Evolutionary conservation across 2,329 filamentous ascomycete species (phyloP), one percentile per base, ranked within the genome.

Genomic region (Pseudocercospora pini-densiflorae): DNA sequence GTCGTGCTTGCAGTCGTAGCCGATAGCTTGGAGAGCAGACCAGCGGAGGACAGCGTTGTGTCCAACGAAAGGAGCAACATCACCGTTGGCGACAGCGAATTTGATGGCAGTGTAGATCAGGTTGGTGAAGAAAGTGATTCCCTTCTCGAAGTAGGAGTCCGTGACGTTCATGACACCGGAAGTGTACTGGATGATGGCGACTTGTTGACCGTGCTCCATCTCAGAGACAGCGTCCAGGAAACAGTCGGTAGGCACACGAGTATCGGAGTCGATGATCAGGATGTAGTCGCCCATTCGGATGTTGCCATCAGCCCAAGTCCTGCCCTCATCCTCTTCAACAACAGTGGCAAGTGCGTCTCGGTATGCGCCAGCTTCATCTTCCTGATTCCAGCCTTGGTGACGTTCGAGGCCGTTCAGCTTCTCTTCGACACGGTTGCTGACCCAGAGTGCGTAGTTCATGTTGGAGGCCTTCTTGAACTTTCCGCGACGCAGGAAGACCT

Each of bases 241-340:
- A 74, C 92, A 94, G 78, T 94, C 92, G 45, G 85, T 81, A 1
- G 92, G 92, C 2, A 93, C 90, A 78, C 90, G 90, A 31, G 91
- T 93, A 78, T 93, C 91, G 1, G 90, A 93, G 80, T 93, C 90
- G 75, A 93, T 91, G 66, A 94, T 81, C 33, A 92, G 82, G 66
- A 94, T 92, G 78, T 93, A 94, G 79, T 96, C 92, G 63, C 93
- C 93, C 23, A 96, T 83, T 60, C 92, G 91, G 72, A 97, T 90
- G 78, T 95, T 93, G 68, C 92, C 93, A 75, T 93, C 92, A 19
- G 92, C 92, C 90, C 90, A 92, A 29, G 90, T 90, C 29, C 89
- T 87, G 19, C 89, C 88, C 64, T 91, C 84, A 58, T 89, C 77
- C 53, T 79, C 87, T 55, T 89, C 85, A 43, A 94, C 83, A 19